Evolutionary conservation across 345 rosid genomes (phyloP), one percentile per base, ranked within the genome.

Genomic region (Citrus cavaleriei): DNA sequence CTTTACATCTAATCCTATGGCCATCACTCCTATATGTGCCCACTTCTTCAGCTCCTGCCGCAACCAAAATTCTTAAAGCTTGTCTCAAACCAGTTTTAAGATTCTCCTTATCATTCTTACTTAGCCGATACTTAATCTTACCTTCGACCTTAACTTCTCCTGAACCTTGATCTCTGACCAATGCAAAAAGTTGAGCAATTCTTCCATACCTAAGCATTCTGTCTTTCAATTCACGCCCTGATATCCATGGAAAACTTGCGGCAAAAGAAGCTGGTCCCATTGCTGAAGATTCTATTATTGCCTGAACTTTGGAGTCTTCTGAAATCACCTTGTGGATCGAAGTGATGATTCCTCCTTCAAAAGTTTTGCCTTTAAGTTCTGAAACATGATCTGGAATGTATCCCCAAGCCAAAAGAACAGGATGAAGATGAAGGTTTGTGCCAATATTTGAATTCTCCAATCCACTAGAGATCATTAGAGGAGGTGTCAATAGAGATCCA

Each of bases 41-140:
- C 13, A 93, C 95, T 75, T 95, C 97, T 2, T 74, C 84, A 4
- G 98, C 97, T 54, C 97, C 98, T 22, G 98, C 98, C 0, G 88
- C 97, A 6, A 88, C 84, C 72, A 95, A 68, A 62, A 92, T 89
- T 86, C 91, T 85, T 42, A 91, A 22, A 32, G 89, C 90, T 76
- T 72, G 92, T 80, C 88, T 87, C 76, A 95, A 42, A 70, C 97
- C 98, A 0, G 63, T 60, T 24, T 37, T 77, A 2, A 93, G 94
- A 76, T 90, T 93, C 62, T 93, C 94, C 77, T 86, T 86, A 68
- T 95, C 97, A 0, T 27, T n/a, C 76, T 76, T 81, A 57, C 80
- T 73, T 63, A 80, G 63, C 60, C 64, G 81, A 78, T 93, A 86
- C 72, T 68, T 88, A 28, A 89, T 86, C 55, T 73, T 71, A 1